Percentiles rank a stretch among this genome's conserved stretches.
phyloP scores from a whole-genome alignment of 2,329 filamentous ascomycete genomes.

The Fusarium burgessii region DNA sequence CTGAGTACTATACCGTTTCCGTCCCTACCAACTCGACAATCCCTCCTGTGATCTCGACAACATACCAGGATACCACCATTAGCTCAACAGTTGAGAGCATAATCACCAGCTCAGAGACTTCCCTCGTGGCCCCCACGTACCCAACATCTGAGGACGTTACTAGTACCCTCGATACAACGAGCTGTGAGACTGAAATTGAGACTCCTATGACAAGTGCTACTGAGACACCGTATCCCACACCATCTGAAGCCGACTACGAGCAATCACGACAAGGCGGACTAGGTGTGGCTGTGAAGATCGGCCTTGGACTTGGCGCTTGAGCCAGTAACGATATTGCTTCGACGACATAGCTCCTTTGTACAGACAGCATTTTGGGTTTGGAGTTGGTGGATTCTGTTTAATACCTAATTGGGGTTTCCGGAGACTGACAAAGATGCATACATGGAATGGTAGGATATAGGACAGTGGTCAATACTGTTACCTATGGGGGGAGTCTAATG shows the following conservation, averaged over 20 bases:
- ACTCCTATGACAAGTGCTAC: conserved; percentile 5
- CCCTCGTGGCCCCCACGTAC: background rate
- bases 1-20: conserved; percentile 5
- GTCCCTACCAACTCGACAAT: conserved; percentile 19
- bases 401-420: conserved; percentile 30
- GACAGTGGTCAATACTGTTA: background rate
- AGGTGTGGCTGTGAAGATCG: conserved; percentile 5
- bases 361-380: conserved; percentile 24
- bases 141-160: background rate
- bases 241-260: conserved; percentile 12
- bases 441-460: conserved; percentile 9
- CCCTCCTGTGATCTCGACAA: conserved; percentile 8
- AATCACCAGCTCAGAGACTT: background rate
- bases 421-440: conserved; percentile 17
- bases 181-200: background rate
- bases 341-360: conserved; percentile 33
- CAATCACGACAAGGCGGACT: background rate
- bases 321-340: background rate
- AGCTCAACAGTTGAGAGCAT: conserved; percentile 6
- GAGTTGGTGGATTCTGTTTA: conserved; percentile 31
- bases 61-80: background rate
- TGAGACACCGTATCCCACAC: conserved; percentile 17
- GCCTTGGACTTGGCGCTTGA: conserved; percentile 13
- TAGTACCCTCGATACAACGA: background rate
- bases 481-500: conserved; percentile 4